Conservation (phyloP, 2,329 filamentous ascomycete genomes). For the Rhynchosporium secalis region DNA sequence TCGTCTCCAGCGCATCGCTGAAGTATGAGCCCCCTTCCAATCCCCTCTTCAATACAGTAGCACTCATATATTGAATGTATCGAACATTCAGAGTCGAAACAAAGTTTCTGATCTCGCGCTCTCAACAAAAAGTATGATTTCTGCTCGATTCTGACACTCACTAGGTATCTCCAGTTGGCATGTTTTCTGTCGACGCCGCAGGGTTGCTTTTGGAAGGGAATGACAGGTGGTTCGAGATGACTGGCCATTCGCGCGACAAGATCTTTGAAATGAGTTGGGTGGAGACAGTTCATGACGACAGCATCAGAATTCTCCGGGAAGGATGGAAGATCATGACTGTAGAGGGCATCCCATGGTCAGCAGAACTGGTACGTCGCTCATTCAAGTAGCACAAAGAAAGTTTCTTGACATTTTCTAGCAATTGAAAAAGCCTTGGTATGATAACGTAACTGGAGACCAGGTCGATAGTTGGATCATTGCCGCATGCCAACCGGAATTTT, state of each 20-base stretch:
- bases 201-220: slow-evolving; percentile 78
- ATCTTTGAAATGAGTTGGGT: slow-evolving; percentile 67
- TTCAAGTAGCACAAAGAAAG: too few relatives aligned
- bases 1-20: slow-evolving; percentile 63
- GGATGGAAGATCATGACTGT: slow-evolving; percentile 63
- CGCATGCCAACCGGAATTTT: slow-evolving; percentile 71
- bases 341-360: slow-evolving; percentile 63
- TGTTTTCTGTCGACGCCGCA: slow-evolving; percentile 74
- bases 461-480: slow-evolving; percentile 70
- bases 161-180: slow-evolving; percentile 19
- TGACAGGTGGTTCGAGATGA: slow-evolving; percentile 73
- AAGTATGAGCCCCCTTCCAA: slow-evolving; percentile 56
- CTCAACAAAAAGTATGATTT: background rate
- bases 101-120: background rate
- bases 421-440: slow-evolving; percentile 60
- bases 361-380: slow-evolving; percentile 53
- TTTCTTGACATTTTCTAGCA: slow-evolving; percentile 35
- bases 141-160: background rate
- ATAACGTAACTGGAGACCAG: slow-evolving; percentile 57
- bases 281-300: slow-evolving; percentile 65
- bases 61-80: background rate
- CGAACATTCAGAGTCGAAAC: background rate
- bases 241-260: slow-evolving; percentile 61
- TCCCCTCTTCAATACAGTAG: background rate
- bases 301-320: slow-evolving; percentile 54